Base-by-base conservation (phyloP, 495 filamentous ascomycete species). In the Hypoxylon trugodes region DNA sequence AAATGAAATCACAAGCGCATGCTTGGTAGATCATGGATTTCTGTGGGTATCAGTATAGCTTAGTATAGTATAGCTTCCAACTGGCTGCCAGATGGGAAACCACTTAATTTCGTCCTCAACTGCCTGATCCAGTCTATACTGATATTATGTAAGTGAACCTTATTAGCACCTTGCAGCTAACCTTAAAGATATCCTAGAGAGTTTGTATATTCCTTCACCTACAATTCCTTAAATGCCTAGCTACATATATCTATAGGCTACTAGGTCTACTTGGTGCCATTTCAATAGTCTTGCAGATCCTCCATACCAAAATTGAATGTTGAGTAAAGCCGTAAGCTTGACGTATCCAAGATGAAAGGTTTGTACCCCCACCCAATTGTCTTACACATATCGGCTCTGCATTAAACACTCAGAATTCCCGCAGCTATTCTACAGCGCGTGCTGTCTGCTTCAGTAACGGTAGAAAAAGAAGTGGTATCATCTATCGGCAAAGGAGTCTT, bases 401-500 rank as follows among this genome's bases (percentile, higher is more conserved):
- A 43, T 62, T 58, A 18, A 61, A 47, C 24, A 48, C 59, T 42
- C 16, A 65, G 13, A 30, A 16, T 16, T 35, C 33, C 51, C 52
- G 36, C 69, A 98, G 95, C 92, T 42, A 92, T 99, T 57, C 82
- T 99, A 24, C 96, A 99, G 76, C 83, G 96, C 54, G 96, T 98
- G 53, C 88, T 94, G 48, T 98, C 95, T 15, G 96, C 96, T 51
- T 97, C 96, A n/a, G 96, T 99, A 69, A 96, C 91, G 7, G 92
- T 99, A n/a, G 93, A 98, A 71, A 87, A 89, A 56, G 81, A 96
- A 68, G 74, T 97, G 26, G 86, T 99, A 6, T 97, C 96, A 1
- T 87, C 86, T 1, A 97, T 99, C 66, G 90, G 90, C 35, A 90
- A 88, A 71, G 96, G 96, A 24, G 79, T 99, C 35, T 81, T 99